Evolutionary conservation across 495 filamentous ascomycete species (phyloP), one percentile per base, ranked within the genome.

Genomic region (Acidomyces sp.): DNA sequence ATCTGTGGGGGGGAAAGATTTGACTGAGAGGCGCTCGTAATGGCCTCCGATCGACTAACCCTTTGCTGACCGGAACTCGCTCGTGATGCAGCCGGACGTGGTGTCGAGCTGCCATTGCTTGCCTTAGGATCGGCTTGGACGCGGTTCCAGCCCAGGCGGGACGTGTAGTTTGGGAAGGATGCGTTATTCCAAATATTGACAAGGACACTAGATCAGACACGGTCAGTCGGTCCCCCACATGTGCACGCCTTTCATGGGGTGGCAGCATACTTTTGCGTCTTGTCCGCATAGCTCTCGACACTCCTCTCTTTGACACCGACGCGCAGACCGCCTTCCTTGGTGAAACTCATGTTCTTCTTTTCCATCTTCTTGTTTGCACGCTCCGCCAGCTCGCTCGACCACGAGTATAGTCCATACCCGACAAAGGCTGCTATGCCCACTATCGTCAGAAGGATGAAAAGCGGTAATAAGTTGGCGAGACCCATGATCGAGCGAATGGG

Each of bases 211-310:
- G 31, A 28, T 2, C 46, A 13, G 20, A 23, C 37, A 48, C 24
- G 18, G 24, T 31, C 15, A 40, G 28, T 33, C 3, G 22, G 12
- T 28, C n/a, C 25, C 17, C 29, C 39, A 6, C 26, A 35, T 27
- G 10, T 5, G 6, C 6, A 10, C 6, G 5, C 17, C 27, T 3
- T 3, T 22, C 5, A 30, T 34, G 20, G 5, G 10, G 23, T 2
- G 13, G n/a, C 34, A 36, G 44, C 58, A 12, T 39, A 62, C 58
- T 75, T 81, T 66, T 93, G 85, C 17, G 81, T 90, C 52, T 62
- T 67, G 62, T 88, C 85, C 53, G 80, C 74, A 61, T 92, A 87
- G 17, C 72, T 71, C 70, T 93, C 87, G 44, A 74, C 71, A 36
- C 67, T 64, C 19, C 85, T 51, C 44, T 88, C 71, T 65, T 80